These are phyloP conservation scores for Eutypella sp. DNA, from an alignment of 2,329 filamentous ascomycete genomes.

Conservation along the genomic window DNA sequence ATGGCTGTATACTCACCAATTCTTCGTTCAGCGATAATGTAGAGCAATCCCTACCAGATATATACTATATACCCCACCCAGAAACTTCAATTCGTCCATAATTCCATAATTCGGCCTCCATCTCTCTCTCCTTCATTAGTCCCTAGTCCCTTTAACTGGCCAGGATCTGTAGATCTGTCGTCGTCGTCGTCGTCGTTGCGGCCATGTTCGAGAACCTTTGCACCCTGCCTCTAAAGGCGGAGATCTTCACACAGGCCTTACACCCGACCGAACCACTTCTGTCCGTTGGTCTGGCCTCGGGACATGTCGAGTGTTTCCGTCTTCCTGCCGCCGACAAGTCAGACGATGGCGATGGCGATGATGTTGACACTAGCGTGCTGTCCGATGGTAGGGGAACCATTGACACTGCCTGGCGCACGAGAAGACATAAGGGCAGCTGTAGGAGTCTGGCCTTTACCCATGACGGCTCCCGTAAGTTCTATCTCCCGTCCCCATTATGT, in stretches of 20 bases:
- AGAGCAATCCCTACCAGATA: too few species aligned
- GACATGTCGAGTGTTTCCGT: conserved; percentile 80
- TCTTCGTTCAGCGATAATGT: too few species aligned
- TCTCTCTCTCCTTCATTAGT: too few species aligned
- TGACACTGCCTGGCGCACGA: conserved; percentile 79
- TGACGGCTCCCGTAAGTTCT: conserved; percentile 64
- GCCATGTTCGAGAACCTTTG: conserved; percentile 88
- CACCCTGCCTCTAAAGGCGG: conserved; percentile 76
- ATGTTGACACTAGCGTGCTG: conserved; percentile 44
- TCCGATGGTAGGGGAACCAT: conserved; percentile 68
- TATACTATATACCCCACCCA: too few species aligned
- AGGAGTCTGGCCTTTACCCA: conserved; percentile 71
- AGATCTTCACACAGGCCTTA: conserved; percentile 83
- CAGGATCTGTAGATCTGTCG: too few species aligned
- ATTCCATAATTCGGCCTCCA: too few species aligned
- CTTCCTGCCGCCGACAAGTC: conserved; percentile 53
- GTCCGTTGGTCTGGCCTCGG: conserved; percentile 77
- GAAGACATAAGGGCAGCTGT: conserved; percentile 91
- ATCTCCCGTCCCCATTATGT: too few species aligned
- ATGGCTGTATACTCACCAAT: too few species aligned
- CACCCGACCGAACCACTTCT: conserved; percentile 82
- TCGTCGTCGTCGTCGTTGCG: too few species aligned
- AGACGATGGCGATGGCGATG: conserved; percentile 47
- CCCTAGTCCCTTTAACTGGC: too few species aligned
- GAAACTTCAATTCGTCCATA: too few species aligned